These are phyloP conservation scores for Kodamaea lidongshanica DNA, from an alignment of 805 yeast genomes.

Conservation along the genomic window DNA sequence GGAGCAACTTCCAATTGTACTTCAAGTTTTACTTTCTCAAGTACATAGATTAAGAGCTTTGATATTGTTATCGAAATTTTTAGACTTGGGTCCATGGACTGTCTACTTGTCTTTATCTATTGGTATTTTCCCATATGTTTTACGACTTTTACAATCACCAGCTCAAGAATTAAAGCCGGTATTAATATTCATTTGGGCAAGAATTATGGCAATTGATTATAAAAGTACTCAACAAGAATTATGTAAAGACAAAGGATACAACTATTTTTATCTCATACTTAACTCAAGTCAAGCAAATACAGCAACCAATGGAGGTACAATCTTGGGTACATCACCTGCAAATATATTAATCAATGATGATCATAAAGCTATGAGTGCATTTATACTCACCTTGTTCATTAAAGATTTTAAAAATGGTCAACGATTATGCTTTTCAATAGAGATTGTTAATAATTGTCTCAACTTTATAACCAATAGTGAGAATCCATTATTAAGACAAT, in stretches of 20 bases:
- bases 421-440: conserved; percentile 67
- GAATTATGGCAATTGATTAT: conserved; percentile 94
- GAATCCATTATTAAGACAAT: conserved; percentile 81
- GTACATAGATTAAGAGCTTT: conserved; percentile 89
- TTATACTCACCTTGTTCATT: conserved; percentile 78
- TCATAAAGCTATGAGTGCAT: conserved; percentile 93
- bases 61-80: conserved; percentile 72
- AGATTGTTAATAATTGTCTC: conserved; percentile 61
- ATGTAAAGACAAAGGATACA: conserved; percentile 83
- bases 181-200: conserved; percentile 92
- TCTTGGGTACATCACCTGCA: too few relatives aligned
- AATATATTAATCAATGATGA: conserved; percentile 55
- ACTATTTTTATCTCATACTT: conserved; percentile 77
- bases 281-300: conserved; percentile 35
- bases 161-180: conserved; percentile 95
- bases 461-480: conserved; percentile 65
- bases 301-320: conserved; percentile 8
- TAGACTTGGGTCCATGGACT: conserved; percentile 97
- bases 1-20: conserved; percentile 87
- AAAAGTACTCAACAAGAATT: conserved; percentile 86
- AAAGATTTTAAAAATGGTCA: conserved; percentile 78
- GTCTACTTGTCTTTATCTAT: conserved; percentile 87
- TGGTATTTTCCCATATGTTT: conserved; percentile 92
- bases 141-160: conserved; percentile 85
- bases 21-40: conserved; percentile 89